Evolutionary conservation across 345 rosid species (phyloP), one percentile per base, ranked within the genome.

Genomic region (Bruguiera parviflora): DNA sequence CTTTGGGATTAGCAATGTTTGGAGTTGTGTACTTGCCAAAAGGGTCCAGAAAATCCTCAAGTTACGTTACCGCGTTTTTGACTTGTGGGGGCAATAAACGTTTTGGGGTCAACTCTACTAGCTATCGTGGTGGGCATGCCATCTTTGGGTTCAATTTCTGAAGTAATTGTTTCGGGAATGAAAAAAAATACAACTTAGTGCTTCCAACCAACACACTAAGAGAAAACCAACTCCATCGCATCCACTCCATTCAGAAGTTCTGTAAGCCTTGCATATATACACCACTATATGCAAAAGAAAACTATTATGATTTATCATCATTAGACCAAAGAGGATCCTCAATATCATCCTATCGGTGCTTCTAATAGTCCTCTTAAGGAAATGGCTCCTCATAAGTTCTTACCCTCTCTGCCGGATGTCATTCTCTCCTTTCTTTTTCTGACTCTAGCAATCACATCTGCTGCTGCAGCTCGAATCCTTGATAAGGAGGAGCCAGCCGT

Each of bases 391-490:
- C 29, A 24, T 9, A 56, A 56, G 59, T 56, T 8, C 59, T 21
- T 8, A 24, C 28, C 59, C 16, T 5, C 24, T 10, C 6, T 3
- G 0, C 59, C 29, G 13, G 52, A 63, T 20, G 56, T 59, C 52
- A 6, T 63, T 25, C 19, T 76, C 71, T 66, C 67, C 58, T 4
- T 74, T 29, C 63, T 83, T 31, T 70, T 83, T 37, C 52, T 83
- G 53, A 67, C 80, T 71, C 73, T 87, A n/a, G 8, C 55, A 67
- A 52, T 75, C 61, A 74, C 68, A 21, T 71, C 61, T 37, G 56
- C 70, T 52, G 29, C 71, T 20, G 57, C 81, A 61, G 76, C 83
- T 68, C 73, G 76, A 72, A 70, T 78, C 65, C 83, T 80, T 28
- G 58, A 65, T 15, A 79, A 86, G 68, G 82, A 78, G 29, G 59